Conservation (phyloP, 2,329 filamentous ascomycete species). For the Colletotrichum phormii region DNA sequence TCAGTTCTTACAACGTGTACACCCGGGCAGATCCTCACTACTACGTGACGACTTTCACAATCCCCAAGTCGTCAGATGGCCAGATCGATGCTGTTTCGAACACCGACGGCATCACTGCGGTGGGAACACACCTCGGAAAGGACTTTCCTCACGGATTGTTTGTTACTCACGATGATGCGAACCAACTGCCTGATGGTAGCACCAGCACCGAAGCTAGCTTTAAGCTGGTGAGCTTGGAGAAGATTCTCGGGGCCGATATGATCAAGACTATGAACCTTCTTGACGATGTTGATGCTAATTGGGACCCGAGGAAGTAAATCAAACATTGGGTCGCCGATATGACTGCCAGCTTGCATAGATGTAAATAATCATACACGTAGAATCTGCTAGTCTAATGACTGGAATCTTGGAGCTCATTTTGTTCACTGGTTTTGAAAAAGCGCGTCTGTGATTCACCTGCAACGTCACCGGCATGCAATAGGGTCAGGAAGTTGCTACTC, state of each 20-base stretch:
- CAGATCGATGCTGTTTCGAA: constrained; percentile 63
- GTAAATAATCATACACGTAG: not conserved
- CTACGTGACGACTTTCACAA: constrained; percentile 61
- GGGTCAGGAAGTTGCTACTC: not conserved
- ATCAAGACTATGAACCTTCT: constrained; percentile 45
- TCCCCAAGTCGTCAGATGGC: constrained; percentile 53
- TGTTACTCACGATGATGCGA: constrained; percentile 66
- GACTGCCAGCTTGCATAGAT: not conserved
- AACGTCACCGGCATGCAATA: not conserved
- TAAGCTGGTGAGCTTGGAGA: constrained; percentile 58
- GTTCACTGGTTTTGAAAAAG: not conserved
- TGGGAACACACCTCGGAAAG: constrained; percentile 55
- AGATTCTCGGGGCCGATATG: constrained; percentile 49
- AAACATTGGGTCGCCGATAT: not conserved
- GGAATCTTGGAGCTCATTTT: not conserved
- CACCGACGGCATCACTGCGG: constrained; percentile 62
- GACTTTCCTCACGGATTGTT: constrained; percentile 58
- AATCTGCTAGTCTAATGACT: not conserved
- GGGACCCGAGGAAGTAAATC: constrained; percentile 50
- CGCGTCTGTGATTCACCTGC: not conserved
- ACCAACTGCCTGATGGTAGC: constrained; percentile 58
- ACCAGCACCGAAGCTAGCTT: constrained; percentile 61
- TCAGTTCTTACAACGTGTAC: constrained; percentile 65
- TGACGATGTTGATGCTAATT: constrained; percentile 49
- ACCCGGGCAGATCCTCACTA: constrained; percentile 59